Conservation (phyloP, 208 protist genomes). For the Crithidia acanthocephali region DNA sequence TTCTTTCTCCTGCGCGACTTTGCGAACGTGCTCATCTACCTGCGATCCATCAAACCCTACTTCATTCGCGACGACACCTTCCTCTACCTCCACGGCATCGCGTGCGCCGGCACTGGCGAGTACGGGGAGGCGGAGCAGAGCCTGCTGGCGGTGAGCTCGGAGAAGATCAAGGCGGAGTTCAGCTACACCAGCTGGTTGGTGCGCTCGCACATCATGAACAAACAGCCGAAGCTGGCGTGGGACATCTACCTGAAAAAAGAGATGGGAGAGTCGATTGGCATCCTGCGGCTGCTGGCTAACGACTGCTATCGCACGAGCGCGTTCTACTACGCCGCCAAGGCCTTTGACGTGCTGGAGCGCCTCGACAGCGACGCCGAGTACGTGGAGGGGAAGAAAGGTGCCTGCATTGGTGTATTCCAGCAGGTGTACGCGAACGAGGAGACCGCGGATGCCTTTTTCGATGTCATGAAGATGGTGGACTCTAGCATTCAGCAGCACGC, state of each 20-base stretch:
- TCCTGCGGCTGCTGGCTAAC: constrained; percentile 97
- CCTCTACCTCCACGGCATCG: constrained; percentile 93
- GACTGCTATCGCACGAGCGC: constrained; percentile 96
- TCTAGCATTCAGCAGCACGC: constrained; percentile 78
- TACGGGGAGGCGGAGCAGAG: constrained; percentile 91
- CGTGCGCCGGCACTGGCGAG: constrained; percentile 83
- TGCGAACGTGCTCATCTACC: constrained; percentile 96
- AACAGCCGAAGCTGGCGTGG: constrained; percentile 95
- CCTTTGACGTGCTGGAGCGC: constrained; percentile 97
- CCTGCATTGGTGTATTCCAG: constrained; percentile 97
- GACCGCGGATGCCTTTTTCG: constrained; percentile 82
- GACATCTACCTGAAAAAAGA: constrained; percentile 98
- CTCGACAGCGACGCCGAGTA: constrained; percentile 95
- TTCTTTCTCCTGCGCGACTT: constrained; percentile 97
- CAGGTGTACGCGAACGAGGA: constrained; percentile 94
- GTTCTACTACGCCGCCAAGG: constrained; percentile 98
- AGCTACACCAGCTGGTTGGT: constrained; percentile 95
- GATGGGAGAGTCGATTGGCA: constrained; percentile 93
- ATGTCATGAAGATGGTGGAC: constrained; percentile 94
- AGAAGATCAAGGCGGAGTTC: constrained; percentile 93
- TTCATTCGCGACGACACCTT: constrained; percentile 96
- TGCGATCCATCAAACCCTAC: constrained; percentile 96
- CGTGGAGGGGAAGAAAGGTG: constrained; percentile 97
- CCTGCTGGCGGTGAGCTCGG: constrained; percentile 84
- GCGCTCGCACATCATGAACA: constrained; percentile 95